phyloP scores from a whole-genome alignment of 768 basidiomycete genomes.

The Calocera cornea region DNA sequence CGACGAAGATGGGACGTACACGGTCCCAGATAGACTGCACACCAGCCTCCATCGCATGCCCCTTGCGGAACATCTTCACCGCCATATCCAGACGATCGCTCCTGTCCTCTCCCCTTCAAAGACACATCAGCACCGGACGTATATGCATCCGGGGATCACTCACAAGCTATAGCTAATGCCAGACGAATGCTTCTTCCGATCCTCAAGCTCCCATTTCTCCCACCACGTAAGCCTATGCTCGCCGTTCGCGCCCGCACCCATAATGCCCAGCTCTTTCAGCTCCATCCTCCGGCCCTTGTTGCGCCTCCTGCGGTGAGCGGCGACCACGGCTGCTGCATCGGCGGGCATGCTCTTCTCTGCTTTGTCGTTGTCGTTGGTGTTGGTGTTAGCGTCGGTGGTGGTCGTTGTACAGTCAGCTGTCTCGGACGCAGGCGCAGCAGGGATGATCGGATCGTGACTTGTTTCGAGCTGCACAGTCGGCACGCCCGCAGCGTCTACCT shows the following conservation, averaged over 20 bases:
- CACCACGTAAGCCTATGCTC: neutral
- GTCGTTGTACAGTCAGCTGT: neutral
- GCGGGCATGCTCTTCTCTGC: neutral
- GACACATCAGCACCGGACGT: neutral
- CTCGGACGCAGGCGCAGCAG: neutral
- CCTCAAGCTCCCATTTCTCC: slow-evolving; percentile 4
- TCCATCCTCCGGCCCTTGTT: neutral
- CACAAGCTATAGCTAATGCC: neutral
- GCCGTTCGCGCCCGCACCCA: neutral
- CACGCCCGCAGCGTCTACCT: slow-evolving; percentile 53
- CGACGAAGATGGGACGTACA: neutral
- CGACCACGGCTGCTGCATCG: neutral
- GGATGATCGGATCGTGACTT: slow-evolving; percentile 29
- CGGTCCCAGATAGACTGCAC: slow-evolving; percentile 3
- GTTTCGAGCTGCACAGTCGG: slow-evolving; percentile 44
- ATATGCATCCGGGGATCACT: neutral
- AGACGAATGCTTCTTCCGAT: neutral
- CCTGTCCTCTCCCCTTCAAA: neutral
- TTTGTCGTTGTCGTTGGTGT: neutral
- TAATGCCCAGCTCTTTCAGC: neutral
- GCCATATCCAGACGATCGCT: neutral
- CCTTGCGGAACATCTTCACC: neutral
- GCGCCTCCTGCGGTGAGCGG: neutral
- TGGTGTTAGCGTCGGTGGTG: neutral
- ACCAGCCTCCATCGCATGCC: neutral